Percentiles rank a stretch among this genome's conserved stretches.
These are phyloP conservation scores for Ogataea zsoltii DNA, from an alignment of 805 yeast genomes.

Conservation along the genomic window DNA sequence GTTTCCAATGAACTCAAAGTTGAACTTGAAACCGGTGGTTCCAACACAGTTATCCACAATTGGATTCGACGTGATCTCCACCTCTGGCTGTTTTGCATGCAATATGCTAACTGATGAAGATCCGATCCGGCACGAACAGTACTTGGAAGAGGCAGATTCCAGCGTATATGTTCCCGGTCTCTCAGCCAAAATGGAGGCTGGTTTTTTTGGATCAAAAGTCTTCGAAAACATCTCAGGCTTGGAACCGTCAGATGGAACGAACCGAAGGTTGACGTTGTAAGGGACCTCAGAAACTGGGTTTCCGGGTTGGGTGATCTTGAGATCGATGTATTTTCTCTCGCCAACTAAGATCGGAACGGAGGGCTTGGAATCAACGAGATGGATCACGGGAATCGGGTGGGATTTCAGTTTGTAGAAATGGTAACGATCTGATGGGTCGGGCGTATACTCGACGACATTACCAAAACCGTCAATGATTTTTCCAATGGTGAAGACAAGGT, in stretches of 20 bases:
- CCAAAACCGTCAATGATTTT: slow-evolving; percentile 69
- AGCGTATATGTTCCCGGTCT: slow-evolving; percentile 70
- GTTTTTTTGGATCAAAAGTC: slow-evolving; percentile 30
- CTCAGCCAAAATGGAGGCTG: slow-evolving; percentile 39
- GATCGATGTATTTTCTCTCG: slow-evolving; percentile 33
- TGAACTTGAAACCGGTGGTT: slow-evolving; percentile 72
- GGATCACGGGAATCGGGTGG: slow-evolving; percentile 56
- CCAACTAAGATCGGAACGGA: slow-evolving; percentile 31
- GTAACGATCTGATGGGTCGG: slow-evolving; percentile 36
- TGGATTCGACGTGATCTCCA: slow-evolving; percentile 51
- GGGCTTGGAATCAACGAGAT: slow-evolving; percentile 40
- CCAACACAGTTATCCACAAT: slow-evolving; percentile 90
- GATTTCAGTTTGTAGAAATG: slow-evolving; percentile 48
- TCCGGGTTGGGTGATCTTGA: slow-evolving; percentile 27
- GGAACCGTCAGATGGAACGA: slow-evolving; percentile 29
- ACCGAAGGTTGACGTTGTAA: slow-evolving; percentile 39
- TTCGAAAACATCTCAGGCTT: slow-evolving; percentile 22
- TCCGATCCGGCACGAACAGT: slow-evolving; percentile 72
- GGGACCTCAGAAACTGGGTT: slow-evolving; percentile 47
- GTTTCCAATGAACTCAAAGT: slow-evolving; percentile 73
- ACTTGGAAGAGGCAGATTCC: slow-evolving; percentile 52
- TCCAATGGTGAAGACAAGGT: slow-evolving; percentile 55
- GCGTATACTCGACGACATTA: slow-evolving; percentile 48
- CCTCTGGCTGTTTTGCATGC: slow-evolving; percentile 42
- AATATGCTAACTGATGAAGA: slow-evolving; percentile 49